Percentiles rank a stretch among this genome's conserved stretches.
These are phyloP conservation scores for Prototheca wickerhamii DNA, from an alignment of 163 green algal species.

Conservation along the genomic window DNA sequence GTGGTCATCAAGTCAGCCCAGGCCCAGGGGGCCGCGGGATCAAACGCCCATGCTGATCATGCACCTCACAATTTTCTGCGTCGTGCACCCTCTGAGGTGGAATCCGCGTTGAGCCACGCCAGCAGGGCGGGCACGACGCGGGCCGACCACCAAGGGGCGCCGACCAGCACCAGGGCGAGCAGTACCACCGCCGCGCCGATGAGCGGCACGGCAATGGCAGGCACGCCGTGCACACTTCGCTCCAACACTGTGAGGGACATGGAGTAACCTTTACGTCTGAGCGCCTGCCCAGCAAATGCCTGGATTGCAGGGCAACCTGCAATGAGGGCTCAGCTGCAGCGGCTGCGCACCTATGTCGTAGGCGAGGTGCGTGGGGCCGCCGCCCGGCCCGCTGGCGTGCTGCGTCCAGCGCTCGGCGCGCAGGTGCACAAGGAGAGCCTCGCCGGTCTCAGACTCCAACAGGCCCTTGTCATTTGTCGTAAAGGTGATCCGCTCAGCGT, in stretches of 20 bases:
- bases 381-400: neutral
- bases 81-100: neutral
- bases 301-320: too few relatives aligned
- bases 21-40: neutral
- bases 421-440: neutral
- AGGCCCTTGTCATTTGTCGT: slow-evolving; percentile 1
- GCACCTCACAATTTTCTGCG: neutral
- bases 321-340: too few relatives aligned
- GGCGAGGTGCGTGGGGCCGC: neutral
- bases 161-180: neutral
- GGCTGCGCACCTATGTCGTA: slow-evolving; percentile 11
- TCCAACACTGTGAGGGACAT: slow-evolving; percentile 13
- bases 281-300: neutral
- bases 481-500: slow-evolving; percentile 26
- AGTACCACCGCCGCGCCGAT: slow-evolving; percentile 4
- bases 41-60: neutral
- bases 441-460: neutral
- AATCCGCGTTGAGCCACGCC: slow-evolving; percentile 4
- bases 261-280: neutral
- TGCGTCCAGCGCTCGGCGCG: slow-evolving; percentile 3
- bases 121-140: slow-evolving; percentile 6
- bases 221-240: slow-evolving; percentile 17
- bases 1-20: neutral
- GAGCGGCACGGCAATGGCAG: slow-evolving; percentile 13
- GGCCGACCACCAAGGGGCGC: slow-evolving; percentile 4